Conservation (phyloP, 192 early-diverging fungal species). For the Linnemannia schmuckeri region DNA sequence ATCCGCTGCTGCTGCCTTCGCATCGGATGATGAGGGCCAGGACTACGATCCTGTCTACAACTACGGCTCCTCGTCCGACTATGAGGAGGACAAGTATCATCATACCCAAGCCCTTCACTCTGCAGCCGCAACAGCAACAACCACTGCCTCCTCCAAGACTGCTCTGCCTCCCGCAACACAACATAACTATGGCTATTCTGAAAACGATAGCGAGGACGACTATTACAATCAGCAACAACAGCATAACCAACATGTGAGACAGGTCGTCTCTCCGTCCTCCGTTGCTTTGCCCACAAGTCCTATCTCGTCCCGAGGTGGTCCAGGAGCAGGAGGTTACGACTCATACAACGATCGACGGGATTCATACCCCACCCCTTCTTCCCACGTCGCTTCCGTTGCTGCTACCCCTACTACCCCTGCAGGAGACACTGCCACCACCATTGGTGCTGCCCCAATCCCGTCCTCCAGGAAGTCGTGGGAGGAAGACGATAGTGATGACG, state of each 20-base stretch:
- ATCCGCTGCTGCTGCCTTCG: slow-evolving; percentile 9
- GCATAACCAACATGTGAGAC: slow-evolving; percentile 8
- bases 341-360: slow-evolving; percentile 3
- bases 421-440: not conserved
- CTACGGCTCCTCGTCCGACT: slow-evolving; percentile 26
- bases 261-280: slow-evolving; percentile 7
- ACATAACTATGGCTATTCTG: slow-evolving; percentile 6
- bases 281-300: slow-evolving; percentile 42
- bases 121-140: not conserved
- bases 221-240: not conserved
- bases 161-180: not conserved
- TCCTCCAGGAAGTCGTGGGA: slow-evolving; percentile 43
- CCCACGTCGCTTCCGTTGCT: not conserved
- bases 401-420: not conserved
- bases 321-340: slow-evolving; percentile 1
- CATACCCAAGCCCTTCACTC: not conserved
- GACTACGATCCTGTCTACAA: slow-evolving; percentile 36
- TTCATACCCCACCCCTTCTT: slow-evolving; percentile 10
- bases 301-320: slow-evolving; percentile 20
- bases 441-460: not conserved
- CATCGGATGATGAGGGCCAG: slow-evolving; percentile 30
- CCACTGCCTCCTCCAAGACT: not conserved
- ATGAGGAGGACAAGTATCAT: slow-evolving; percentile 15
- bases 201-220: slow-evolving; percentile 7
- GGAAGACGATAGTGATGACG: slow-evolving; percentile 36